A percentile compares a stretch with the other conserved stretches of the same genome.
These are phyloP conservation scores for Aureobasidium sp. DNA, from an alignment of 2,329 filamentous ascomycete genomes.

Conservation along the genomic window DNA sequence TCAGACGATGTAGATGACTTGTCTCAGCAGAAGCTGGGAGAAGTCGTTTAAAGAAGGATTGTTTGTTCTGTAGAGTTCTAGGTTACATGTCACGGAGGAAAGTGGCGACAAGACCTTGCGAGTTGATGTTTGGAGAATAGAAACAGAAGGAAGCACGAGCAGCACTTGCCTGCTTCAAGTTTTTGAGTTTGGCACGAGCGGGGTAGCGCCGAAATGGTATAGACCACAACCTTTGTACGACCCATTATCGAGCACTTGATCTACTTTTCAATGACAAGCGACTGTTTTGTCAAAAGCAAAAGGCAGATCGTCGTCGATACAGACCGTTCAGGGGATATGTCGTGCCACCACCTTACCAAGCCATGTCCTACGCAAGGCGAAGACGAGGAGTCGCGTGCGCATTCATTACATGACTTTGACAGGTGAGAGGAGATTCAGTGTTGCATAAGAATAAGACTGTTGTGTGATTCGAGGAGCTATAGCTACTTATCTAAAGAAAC, in stretches of 20 bases:
- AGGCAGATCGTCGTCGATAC: neutral
- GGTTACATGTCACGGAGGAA: neutral
- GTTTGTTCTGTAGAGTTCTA: neutral
- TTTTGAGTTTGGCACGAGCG: slow-evolving; percentile 10
- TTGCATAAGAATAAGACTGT: neutral
- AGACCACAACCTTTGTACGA: neutral
- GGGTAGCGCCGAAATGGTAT: slow-evolving; percentile 2
- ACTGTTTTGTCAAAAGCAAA: neutral
- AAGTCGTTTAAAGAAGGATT: neutral
- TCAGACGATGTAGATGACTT: neutral
- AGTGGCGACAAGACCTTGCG: neutral
- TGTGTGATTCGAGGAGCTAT: neutral
- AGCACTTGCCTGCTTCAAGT: neutral
- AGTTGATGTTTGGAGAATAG: neutral
- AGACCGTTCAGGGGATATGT: neutral
- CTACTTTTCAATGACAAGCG: neutral
- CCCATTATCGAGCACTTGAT: neutral
- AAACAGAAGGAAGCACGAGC: slow-evolving; percentile 5
- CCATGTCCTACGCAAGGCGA: neutral
- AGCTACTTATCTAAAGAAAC: slow-evolving; percentile 9
- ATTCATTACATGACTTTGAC: neutral
- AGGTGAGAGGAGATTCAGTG: neutral
- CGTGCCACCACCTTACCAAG: neutral
- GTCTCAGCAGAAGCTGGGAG: neutral
- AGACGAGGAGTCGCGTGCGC: neutral